Conservation (phyloP, 805 yeast genomes). For the Saccharomycopsis schoenii region DNA sequence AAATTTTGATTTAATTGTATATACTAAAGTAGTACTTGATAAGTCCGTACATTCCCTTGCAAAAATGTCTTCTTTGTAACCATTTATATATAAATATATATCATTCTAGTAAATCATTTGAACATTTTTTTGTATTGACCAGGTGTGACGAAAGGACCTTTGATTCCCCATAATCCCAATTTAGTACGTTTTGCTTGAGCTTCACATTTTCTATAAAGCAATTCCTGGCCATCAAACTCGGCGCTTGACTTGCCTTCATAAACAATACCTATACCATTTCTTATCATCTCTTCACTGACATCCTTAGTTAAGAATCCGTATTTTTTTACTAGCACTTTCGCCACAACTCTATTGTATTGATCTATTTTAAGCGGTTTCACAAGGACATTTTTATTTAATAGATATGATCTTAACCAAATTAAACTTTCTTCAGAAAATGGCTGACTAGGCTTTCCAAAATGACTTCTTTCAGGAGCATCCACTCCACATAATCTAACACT, state of each 20-base stretch:
- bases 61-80: too few species aligned
- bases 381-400: slow-evolving; percentile 58
- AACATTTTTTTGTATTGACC: slow-evolving; percentile 60
- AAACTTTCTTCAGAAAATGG: slow-evolving; percentile 80
- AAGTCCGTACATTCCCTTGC: too few species aligned
- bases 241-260: slow-evolving; percentile 78
- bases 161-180: slow-evolving; percentile 62
- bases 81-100: neutral
- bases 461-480: slow-evolving; percentile 94
- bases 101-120: slow-evolving; percentile 14
- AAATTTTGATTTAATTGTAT: neutral
- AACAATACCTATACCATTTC: slow-evolving; percentile 73
- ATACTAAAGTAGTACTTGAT: too few species aligned
- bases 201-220: slow-evolving; percentile 50
- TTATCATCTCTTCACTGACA: slow-evolving; percentile 80
- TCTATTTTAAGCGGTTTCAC: slow-evolving; percentile 75
- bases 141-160: slow-evolving; percentile 51
- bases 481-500: slow-evolving; percentile 82
- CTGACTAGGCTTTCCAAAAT: slow-evolving; percentile 90
- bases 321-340: slow-evolving; percentile 52
- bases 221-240: slow-evolving; percentile 76
- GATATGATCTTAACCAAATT: slow-evolving; percentile 56
- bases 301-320: slow-evolving; percentile 52
- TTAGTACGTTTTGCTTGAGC: slow-evolving; percentile 42
- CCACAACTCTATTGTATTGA: slow-evolving; percentile 84